Base-by-base conservation (phyloP, 495 filamentous ascomycete genomes). In the Parathielavia appendiculata region DNA sequence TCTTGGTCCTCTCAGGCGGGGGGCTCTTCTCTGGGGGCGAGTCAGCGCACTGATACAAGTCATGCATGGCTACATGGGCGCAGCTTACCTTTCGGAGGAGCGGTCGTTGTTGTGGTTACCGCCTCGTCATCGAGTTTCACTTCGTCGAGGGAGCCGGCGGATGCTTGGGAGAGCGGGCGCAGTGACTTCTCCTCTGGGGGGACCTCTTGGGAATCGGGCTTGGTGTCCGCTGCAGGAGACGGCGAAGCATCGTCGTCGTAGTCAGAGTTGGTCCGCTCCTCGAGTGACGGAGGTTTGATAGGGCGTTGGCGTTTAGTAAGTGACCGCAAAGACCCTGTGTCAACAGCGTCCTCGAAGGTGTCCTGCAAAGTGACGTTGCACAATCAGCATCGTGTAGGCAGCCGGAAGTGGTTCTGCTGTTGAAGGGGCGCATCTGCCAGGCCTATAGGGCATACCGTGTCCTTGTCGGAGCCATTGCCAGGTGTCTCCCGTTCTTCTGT, bases 341-440 rank as follows among this genome's bases (percentile, higher is more conserved):
- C 88, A 62, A 82, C 75, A 57, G 86, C 86, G 74, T 92, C 87
- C 67, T 90, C 86, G 56, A 90, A 91, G 20, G 83, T 83, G 58
- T 91, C 88, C 87, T 90, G 71, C 47, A 62, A 14, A 16, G 58
- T 45, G 34, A 45, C 35, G 51, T 59, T 45, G 60, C 45, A 51
- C 54, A 35, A 35, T 66, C 58, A 66, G 64, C 51, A 56, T 35
- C 16, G 13, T 19, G 17, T 43, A 40, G 54, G 58, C 63, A 59
- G 65, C 64, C 52, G 46, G 26, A 38, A 38, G 52, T 55, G 38
- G 46, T 40, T 47, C n/a, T 59, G 26, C 9, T 39, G 36, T 43
- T 22, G 44, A 51, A 20, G 17, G 23, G 20, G 51, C 48, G 41
- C 14, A 43, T 51, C 30, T 32, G 12, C 2, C 8, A 30, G 10